Conservation (phyloP, 331 rosid genomes). For the Malus hybrid region DNA sequence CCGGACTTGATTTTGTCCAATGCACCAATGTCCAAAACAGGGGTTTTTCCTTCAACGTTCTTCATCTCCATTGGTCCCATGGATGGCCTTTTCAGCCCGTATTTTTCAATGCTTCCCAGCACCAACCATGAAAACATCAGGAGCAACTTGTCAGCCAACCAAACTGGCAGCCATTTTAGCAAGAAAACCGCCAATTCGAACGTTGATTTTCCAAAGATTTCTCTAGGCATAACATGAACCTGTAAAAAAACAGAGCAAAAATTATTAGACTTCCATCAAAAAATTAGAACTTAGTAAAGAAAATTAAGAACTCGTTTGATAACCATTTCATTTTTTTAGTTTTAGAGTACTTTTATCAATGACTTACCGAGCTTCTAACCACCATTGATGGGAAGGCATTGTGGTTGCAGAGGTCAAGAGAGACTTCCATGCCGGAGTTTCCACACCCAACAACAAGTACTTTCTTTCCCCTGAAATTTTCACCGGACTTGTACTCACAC, state of each 20-base stretch:
- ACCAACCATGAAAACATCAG: constrained; percentile 65
- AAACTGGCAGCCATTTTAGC: constrained; percentile 78
- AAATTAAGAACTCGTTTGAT: neutral
- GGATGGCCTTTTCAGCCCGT: constrained; percentile 71
- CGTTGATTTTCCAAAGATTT: constrained; percentile 69
- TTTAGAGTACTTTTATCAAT: neutral
- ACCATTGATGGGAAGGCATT: constrained; percentile 79
- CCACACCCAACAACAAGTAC: constrained; percentile 96
- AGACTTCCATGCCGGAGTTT: constrained; percentile 93
- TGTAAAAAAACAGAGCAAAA: constrained; percentile 39
- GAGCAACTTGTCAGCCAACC: constrained; percentile 77
- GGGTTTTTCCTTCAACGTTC: constrained; percentile 88
- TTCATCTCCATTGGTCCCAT: constrained; percentile 73
- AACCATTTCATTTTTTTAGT: neutral
- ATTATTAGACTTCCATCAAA: constrained; percentile 21
- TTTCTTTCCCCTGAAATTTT: constrained; percentile 62
- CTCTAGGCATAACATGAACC: constrained; percentile 91
- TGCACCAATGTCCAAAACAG: constrained; percentile 84
- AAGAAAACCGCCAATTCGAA: constrained; percentile 67
- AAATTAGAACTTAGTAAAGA: neutral
- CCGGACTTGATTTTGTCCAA: constrained; percentile 78
- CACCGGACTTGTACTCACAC: constrained; percentile 81
- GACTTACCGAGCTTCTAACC: constrained; percentile 68
- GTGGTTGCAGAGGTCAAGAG: constrained; percentile 85
- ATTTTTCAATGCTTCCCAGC: constrained; percentile 60